Evolutionary conservation across 768 basidiomycete genomes (phyloP).

Genomic region (Panus rudis): DNA sequence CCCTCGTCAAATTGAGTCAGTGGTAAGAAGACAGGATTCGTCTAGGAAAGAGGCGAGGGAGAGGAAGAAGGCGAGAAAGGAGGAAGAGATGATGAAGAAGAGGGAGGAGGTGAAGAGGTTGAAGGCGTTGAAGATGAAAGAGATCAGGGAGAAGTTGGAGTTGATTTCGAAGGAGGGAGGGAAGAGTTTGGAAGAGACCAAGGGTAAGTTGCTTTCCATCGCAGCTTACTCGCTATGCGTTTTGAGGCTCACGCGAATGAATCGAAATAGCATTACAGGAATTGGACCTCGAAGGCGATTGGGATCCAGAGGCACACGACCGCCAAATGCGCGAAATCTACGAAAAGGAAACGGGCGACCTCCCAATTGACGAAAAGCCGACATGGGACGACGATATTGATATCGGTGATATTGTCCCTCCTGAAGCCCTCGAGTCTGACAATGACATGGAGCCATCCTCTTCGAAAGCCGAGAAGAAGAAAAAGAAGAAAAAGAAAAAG

Average conservation of each 20-base stretch:
- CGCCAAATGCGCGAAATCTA: constrained; percentile 75
- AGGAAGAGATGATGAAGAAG: constrained; percentile 64
- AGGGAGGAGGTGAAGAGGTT: constrained; percentile 78
- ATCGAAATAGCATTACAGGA: constrained; percentile 45
- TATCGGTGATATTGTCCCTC: constrained; percentile 53
- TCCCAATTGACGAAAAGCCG: constrained; percentile 55
- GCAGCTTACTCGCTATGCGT: background rate
- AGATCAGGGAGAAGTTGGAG: constrained; percentile 70
- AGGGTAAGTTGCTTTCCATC: constrained; percentile 17
- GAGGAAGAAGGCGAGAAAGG: constrained; percentile 69
- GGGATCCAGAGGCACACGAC: constrained; percentile 85
- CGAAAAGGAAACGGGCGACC: constrained; percentile 36
- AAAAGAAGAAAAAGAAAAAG: constrained; percentile 52
- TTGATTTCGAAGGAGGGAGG: constrained; percentile 68
- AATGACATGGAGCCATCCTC: constrained; percentile 27
- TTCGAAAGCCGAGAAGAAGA: constrained; percentile 35
- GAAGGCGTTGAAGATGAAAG: constrained; percentile 79
- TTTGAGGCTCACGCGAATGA: constrained; percentile 1
- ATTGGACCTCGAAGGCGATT: constrained; percentile 87
- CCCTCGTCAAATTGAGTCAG: constrained; percentile 63
- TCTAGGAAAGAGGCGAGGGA: constrained; percentile 82
- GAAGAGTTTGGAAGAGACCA: constrained; percentile 31
- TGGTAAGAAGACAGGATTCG: constrained; percentile 67
- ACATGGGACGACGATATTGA: constrained; percentile 89
- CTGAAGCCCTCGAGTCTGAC: too few relatives aligned